A percentile compares a stretch with the other conserved stretches of the same genome.
Evolutionary conservation across 83 land plant genomes (phyloP).

Genomic region (Picea abies): DNA sequence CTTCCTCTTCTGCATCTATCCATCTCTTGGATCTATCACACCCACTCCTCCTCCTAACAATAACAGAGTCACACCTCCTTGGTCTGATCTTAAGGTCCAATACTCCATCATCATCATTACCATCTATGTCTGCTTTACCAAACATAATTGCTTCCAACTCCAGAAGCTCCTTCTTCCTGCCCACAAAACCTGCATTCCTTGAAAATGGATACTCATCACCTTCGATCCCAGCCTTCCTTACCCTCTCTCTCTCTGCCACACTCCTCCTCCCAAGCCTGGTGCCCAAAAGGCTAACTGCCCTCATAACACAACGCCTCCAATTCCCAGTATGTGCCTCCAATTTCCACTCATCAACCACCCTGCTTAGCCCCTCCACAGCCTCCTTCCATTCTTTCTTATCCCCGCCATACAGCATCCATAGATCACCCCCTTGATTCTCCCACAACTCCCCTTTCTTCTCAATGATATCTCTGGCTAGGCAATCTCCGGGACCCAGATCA

Average conservation of each 20-base stretch:
- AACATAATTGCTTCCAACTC: conserved; percentile 71
- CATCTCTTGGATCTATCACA: not conserved
- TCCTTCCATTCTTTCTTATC: conserved; percentile 78
- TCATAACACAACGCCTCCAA: conserved; percentile 76
- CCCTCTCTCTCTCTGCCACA: conserved; percentile 44
- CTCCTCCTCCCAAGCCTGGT: conserved; percentile 73
- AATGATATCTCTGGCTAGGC: conserved; percentile 77
- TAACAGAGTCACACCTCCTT: conserved; percentile 35
- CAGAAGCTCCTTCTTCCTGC: conserved; percentile 67
- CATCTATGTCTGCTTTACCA: conserved; percentile 58
- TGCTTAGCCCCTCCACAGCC: conserved; percentile 56
- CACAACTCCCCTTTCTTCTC: conserved; percentile 78
- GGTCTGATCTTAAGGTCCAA: conserved; percentile 59
- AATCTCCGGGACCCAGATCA: conserved; percentile 68
- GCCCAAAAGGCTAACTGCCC: conserved; percentile 55
- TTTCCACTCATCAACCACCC: conserved; percentile 58
- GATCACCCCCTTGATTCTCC: conserved; percentile 88
- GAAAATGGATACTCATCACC: conserved; percentile 73
- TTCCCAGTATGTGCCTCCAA: conserved; percentile 77
- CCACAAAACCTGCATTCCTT: conserved; percentile 63
- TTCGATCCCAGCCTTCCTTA: conserved; percentile 52
- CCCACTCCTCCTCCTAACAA: conserved; percentile 27
- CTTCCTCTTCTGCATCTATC: conserved; percentile 1
- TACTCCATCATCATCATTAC: conserved; percentile 37
- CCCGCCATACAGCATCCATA: conserved; percentile 81